phyloP scores from a whole-genome alignment of 306 rosid genomes.

The Quercus gilva region DNA sequence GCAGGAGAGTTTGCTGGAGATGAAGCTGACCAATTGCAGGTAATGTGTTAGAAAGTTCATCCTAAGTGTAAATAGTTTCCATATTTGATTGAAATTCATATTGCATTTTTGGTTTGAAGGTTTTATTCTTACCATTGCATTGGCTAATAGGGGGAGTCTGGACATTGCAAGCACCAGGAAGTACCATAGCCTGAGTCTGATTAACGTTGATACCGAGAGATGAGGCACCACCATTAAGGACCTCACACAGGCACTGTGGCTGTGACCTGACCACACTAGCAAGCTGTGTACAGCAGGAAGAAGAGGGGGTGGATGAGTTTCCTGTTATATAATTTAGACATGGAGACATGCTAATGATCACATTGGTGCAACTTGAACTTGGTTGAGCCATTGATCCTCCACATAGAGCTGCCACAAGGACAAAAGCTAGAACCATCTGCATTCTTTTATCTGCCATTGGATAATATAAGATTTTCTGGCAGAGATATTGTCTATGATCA shows the following conservation, averaged over 20 bases:
- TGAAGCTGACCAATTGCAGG: constrained; percentile 19
- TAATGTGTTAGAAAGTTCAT: no score
- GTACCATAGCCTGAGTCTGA: constrained; percentile 51
- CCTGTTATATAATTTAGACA: constrained; percentile 60
- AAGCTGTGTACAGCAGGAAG: constrained; percentile 56
- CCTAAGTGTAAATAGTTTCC: no score
- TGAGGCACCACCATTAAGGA: constrained; percentile 42
- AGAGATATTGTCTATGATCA: constrained; percentile 1
- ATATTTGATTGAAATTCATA: no score
- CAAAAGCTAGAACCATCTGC: constrained; percentile 17
- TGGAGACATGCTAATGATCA: constrained; percentile 45
- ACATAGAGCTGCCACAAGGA: constrained; percentile 20
- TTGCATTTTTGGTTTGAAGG: neutral
- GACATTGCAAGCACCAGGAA: constrained; percentile 46
- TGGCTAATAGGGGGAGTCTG: constrained; percentile 53
- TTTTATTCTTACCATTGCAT: constrained; percentile 34
- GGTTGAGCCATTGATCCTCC: constrained; percentile 40
- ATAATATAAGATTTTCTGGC: constrained; percentile 2
- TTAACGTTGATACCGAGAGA: constrained; percentile 49
- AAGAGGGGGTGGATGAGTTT: constrained; percentile 38
- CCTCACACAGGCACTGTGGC: constrained; percentile 59
- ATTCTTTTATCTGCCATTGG: constrained; percentile 30
- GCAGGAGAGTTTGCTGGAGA: constrained; percentile 39
- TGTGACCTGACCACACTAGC: constrained; percentile 44
- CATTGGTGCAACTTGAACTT: constrained; percentile 49